A percentile compares a stretch with the other conserved stretches of the same genome.
Conservation (phyloP, 163 green algal species). For the Chlamydomonas reinhardtii region DNA sequence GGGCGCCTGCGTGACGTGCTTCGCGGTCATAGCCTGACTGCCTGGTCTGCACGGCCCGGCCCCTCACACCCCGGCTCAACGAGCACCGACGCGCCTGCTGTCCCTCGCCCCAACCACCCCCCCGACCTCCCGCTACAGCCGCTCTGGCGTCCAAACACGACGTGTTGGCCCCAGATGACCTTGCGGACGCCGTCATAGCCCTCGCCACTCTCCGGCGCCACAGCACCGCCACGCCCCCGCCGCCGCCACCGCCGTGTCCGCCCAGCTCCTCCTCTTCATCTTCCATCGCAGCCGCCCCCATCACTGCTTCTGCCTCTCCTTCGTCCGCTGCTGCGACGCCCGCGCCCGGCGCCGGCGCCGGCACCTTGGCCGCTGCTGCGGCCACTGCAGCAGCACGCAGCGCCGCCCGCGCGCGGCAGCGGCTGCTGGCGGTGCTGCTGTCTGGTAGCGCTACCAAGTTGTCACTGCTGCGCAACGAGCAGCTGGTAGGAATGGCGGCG, state of each 20-base stretch:
- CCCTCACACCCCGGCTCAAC: too few relatives aligned
- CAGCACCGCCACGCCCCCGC: not conserved
- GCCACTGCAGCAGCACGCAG: not conserved
- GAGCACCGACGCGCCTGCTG: too few relatives aligned
- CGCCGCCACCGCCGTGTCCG: not conserved
- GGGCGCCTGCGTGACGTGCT: too few relatives aligned
- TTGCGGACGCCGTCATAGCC: constrained; percentile 24
- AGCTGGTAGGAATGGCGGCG: constrained; percentile 21
- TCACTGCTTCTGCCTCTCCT: not conserved
- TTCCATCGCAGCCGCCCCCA: not conserved
- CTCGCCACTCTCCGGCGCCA: constrained; percentile 7
- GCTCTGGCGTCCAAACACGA: constrained; percentile 33
- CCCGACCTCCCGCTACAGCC: not conserved
- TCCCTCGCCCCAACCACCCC: too few relatives aligned
- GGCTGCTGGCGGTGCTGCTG: constrained; percentile 17
- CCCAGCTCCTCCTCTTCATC: not conserved
- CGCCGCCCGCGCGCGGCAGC: not conserved
- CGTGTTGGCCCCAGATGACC: constrained; percentile 22
- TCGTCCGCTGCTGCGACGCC: not conserved
- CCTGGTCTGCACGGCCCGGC: too few relatives aligned
- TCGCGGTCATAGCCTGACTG: too few relatives aligned
- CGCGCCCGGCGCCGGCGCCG: too few relatives aligned
- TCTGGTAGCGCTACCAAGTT: not conserved
- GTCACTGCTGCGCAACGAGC: constrained; percentile 20
- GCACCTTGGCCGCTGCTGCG: not conserved